Conservation (phyloP, 345 rosid genomes). For the Raphanus raphanistrum region DNA sequence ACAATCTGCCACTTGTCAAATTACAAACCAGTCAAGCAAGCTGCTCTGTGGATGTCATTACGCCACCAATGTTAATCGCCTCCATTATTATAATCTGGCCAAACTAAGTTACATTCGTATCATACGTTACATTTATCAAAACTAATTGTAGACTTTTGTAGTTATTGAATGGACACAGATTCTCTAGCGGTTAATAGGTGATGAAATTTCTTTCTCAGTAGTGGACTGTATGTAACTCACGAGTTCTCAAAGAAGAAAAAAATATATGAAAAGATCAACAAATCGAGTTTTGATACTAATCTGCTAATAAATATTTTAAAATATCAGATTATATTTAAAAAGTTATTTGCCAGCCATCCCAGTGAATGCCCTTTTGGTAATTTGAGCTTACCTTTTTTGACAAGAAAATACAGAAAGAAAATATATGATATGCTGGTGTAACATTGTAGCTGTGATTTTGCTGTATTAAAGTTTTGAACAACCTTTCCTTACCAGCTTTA, state of each 20-base stretch:
- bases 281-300: background rate
- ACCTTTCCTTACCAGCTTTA: slow-evolving; percentile 1
- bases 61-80: slow-evolving; percentile 11
- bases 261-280: background rate
- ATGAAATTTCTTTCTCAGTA: background rate
- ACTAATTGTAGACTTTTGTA: slow-evolving; percentile 13
- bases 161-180: slow-evolving; percentile 6
- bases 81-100: slow-evolving; percentile 28
- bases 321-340: background rate
- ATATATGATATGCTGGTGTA: background rate
- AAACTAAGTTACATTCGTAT: background rate
- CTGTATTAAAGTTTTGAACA: slow-evolving; percentile 16
- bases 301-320: background rate
- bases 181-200: background rate
- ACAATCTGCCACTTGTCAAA: background rate
- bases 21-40: background rate
- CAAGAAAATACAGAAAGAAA: background rate
- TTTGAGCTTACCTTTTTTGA: background rate
- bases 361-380: background rate
- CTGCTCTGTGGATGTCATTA: background rate
- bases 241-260: background rate
- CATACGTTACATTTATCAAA: background rate
- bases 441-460: slow-evolving; percentile 12
- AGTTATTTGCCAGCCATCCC: slow-evolving; percentile 14
- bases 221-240: background rate